Conservation (phyloP, 352 stramenopile genomes). For the Phytopythium cucurbitacearum region DNA sequence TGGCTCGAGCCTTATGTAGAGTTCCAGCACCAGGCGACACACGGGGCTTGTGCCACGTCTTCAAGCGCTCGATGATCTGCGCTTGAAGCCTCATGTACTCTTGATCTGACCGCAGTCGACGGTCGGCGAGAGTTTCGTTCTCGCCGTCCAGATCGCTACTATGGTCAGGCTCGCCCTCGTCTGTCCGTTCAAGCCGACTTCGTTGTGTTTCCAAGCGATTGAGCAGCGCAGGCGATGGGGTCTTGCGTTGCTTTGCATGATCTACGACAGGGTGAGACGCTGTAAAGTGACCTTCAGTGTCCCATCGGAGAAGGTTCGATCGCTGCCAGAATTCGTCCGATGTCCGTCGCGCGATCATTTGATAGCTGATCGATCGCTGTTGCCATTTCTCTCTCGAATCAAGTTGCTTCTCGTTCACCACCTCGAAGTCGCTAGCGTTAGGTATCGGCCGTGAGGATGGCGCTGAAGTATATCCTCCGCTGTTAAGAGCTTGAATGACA, state of each 20-base stretch:
- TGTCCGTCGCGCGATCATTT: constrained; percentile 29
- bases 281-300: constrained; percentile 33
- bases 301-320: constrained; percentile 37
- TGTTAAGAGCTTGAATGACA: constrained; percentile 27
- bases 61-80: constrained; percentile 16
- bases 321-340: constrained; percentile 19
- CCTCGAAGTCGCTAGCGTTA: constrained; percentile 20
- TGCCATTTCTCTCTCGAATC: constrained; percentile 34
- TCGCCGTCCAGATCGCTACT: background rate
- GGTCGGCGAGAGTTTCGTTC: background rate
- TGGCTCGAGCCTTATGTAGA: too few relatives aligned
- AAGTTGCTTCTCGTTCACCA: constrained; percentile 18
- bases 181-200: constrained; percentile 2
- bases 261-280: background rate
- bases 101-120: constrained; percentile 12
- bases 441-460: constrained; percentile 1
- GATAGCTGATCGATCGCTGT: constrained; percentile 41
- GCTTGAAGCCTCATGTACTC: constrained; percentile 20
- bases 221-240: constrained; percentile 12
- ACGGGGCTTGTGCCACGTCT: background rate
- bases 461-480: constrained; percentile 3
- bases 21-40: too few relatives aligned
- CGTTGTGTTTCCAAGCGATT: constrained; percentile 23
- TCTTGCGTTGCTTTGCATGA: too few relatives aligned
- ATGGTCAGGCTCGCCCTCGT: constrained; percentile 4